Evolutionary conservation across 805 yeast genomes (phyloP).

Genomic region (Metschnikowia similis): DNA sequence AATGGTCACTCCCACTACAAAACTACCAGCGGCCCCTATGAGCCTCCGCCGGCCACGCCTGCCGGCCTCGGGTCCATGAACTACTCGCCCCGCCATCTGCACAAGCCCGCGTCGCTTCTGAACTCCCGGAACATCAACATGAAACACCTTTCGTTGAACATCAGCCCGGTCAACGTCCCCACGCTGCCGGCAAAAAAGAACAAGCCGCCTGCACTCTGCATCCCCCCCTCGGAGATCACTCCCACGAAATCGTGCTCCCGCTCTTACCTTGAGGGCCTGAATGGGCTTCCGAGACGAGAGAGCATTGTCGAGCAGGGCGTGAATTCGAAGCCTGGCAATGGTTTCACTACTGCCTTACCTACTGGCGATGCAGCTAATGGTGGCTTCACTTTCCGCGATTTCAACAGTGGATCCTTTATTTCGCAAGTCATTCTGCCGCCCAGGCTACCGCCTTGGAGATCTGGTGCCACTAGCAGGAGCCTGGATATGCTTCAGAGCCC

Average conservation of each 20-base stretch:
- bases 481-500: conserved; percentile 11
- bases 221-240: conserved; percentile 5
- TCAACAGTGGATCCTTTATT: neutral
- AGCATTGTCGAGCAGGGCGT: too few species aligned
- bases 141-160: conserved; percentile 35
- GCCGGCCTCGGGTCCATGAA: conserved; percentile 21
- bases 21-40: conserved; percentile 8
- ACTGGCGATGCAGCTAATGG: neutral
- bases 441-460: neutral
- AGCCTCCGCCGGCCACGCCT: conserved; percentile 6
- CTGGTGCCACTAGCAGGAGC: neutral
- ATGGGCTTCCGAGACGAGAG: too few species aligned
- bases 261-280: too few species aligned
- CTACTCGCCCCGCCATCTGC: conserved; percentile 37
- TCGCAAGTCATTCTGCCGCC: neutral
- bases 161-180: conserved; percentile 11
- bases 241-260: neutral
- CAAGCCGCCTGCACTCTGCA: conserved; percentile 7
- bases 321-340: too few species aligned
- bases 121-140: conserved; percentile 30
- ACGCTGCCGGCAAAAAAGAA: conserved; percentile 8
- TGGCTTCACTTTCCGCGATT: neutral
- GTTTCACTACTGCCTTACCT: too few species aligned
- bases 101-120: conserved; percentile 25
- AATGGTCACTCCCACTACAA: conserved; percentile 6